These are phyloP conservation scores for Platanthera zijinensis DNA, from an alignment of 106 monocot genomes.

Conservation along the genomic window DNA sequence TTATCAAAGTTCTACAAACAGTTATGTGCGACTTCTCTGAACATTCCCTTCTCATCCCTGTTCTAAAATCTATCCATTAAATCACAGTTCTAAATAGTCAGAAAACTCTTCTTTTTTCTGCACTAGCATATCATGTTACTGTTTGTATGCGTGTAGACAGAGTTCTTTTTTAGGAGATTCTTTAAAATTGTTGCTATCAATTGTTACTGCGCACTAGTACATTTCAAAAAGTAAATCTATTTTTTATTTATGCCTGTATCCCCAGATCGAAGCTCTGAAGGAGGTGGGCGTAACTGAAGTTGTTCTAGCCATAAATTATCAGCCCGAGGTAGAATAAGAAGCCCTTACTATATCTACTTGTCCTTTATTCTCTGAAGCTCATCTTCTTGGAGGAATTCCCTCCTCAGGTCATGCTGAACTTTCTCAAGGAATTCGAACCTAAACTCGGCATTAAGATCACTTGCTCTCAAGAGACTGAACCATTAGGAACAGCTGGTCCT, in stretches of 20 bases:
- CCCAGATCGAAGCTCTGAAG: conserved; percentile 52
- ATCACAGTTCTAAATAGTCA: no score
- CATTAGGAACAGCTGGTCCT: conserved; percentile 77
- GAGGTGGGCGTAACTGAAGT: conserved; percentile 49
- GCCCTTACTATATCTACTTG: neutral
- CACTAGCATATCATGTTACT: no score
- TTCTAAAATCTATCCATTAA: no score
- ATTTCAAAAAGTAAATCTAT: no score
- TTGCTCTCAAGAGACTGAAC: conserved; percentile 79
- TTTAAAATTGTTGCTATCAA: no score
- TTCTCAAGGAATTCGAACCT: conserved; percentile 68
- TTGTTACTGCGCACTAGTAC: no score
- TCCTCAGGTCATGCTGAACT: conserved; percentile 65
- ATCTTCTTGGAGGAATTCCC: neutral
- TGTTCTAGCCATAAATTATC: conserved; percentile 50
- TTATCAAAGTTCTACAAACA: no score
- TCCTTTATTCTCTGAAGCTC: neutral
- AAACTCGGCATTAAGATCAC: conserved; percentile 72
- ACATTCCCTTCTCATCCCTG: no score
- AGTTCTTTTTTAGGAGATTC: no score
- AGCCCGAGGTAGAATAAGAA: conserved; percentile 41
- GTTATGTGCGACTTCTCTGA: no score
- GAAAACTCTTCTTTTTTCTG: no score
- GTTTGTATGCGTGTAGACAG: no score
- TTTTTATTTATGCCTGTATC: neutral